Base-by-base conservation (phyloP, 768 basidiomycete genomes). In the Trametes meyenii region DNA sequence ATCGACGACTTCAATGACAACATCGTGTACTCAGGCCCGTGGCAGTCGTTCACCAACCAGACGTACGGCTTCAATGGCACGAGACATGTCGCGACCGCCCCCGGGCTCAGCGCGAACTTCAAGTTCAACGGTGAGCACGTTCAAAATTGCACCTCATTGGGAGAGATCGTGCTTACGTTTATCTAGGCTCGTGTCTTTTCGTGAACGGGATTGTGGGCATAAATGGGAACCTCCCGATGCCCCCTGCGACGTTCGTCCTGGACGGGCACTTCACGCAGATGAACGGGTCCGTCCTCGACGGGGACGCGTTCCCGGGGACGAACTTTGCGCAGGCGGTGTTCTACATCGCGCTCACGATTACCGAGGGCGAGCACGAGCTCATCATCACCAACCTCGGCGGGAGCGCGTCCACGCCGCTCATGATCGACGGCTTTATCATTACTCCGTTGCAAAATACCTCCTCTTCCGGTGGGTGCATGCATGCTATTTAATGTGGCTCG, bases 71-170 rank as follows among this genome's bases (percentile, higher is more conserved):
- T 26, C 55, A 57, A 57, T 38, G 55, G 55, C 13, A 57, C 45
- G 46, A 45, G 55, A 2, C 55, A 57, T 11, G 55, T 57, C 55
- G 55, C 55, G 8, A 39, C 55, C 8, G 45, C 35, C 6, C 35
- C 55, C 1, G 55, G 55, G 23, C 55, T 57, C 55, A 49, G 35
- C 21, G 55, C 55, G 44, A 57, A 57, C 45, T 57, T 55, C 55
- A 55, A 55, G 36, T 57, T 57, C 46, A 57, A 57, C 19, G 55
- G 55, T 57, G 29, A 5, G 55, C 23, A 44, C 7, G 5, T 14
- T n/a, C 23, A 29, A 19, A 12, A 3, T 16, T 21, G 19, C 36
- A 17, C 12, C 13, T 2, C 24, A 26, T 29, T 11, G 5, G 10
- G 17, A 11, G 4, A 5, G 13, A 8, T 26, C 24, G 5, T 48